phyloP scores from a whole-genome alignment of 345 rosid species.

The Citrus australasica region DNA sequence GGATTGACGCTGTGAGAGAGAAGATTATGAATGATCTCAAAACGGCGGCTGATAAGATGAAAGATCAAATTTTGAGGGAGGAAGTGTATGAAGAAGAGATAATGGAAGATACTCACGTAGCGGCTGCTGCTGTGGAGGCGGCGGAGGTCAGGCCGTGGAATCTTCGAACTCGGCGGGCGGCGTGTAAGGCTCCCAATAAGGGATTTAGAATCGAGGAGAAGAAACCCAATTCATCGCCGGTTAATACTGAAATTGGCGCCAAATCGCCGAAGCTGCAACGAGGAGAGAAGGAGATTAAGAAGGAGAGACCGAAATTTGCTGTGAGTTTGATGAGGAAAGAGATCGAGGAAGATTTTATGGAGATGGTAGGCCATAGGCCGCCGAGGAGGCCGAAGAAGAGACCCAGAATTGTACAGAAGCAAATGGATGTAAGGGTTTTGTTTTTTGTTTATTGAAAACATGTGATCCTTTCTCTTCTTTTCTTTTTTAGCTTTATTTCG shows the following conservation, averaged over 20 bases:
- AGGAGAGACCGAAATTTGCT: conserved; percentile 37
- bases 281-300: conserved; percentile 24
- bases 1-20: conserved; percentile 56
- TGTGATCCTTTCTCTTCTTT: not conserved
- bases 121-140: conserved; percentile 26
- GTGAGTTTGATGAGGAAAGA: conserved; percentile 15
- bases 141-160: conserved; percentile 60
- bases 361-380: conserved; percentile 24
- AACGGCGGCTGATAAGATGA: conserved; percentile 45
- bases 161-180: conserved; percentile 66
- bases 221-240: conserved; percentile 29
- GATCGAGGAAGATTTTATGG: conserved; percentile 8
- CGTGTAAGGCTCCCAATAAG: conserved; percentile 43
- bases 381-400: conserved; percentile 76
- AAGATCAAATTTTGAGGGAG: conserved; percentile 34
- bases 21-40: conserved; percentile 55
- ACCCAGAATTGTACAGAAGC: conserved; percentile 53
- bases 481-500: not conserved
- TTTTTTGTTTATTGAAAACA: not conserved
- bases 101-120: conserved; percentile 20
- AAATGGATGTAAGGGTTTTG: conserved; percentile 55
- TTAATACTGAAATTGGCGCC: conserved; percentile 26
- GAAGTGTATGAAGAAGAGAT: conserved; percentile 26
- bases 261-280: conserved; percentile 24
- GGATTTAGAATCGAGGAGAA: conserved; percentile 22